Evolutionary conservation across 2,329 filamentous ascomycete genomes (phyloP), one percentile per base, ranked within the genome.

Genomic region (Pseudogymnoascus sp.): DNA sequence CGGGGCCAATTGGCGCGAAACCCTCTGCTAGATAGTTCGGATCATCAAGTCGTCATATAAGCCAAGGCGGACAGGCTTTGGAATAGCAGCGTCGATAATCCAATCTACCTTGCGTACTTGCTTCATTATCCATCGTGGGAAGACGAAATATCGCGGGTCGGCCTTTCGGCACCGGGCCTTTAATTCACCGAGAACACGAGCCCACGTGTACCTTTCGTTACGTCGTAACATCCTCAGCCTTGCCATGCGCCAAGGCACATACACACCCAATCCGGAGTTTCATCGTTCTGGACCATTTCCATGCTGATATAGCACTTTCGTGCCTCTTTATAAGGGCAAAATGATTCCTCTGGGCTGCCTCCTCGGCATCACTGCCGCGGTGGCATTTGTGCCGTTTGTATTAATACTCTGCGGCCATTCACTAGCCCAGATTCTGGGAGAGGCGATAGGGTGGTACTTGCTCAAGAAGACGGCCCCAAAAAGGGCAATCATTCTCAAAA

Each of bases 401-500:
- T 37, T 39, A 25, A n/a, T 58, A 22, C 57, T 58, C 33, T 58
- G 25, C 33, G 33, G 57, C 22, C 57, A 37, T 58, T 15, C 57
- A 25, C 33, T 58, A 37, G 36, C 36, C 57, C 57, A 58, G n/a
- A 58, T 58, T 14, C 18, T 58, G 12, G 57, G 57, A n/a, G 57
- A 58, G 36, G 1, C 36, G 20, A 25, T 58, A 37, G 57, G 57
- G 14, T 37, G 36, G 33, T 37, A 39, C 33, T 58, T 58, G 8
- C 33, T 37, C 8, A 58, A 58, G 57, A 9, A 28, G 57, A 18
- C 57, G 33, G 36, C 33, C 20, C 33, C 33, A 11, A 65, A 68
- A 5, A 68, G 67, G 62, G 66, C 65, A 9, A 39, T 66, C 20
- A 73, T 70, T 57, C 66, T 69, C 15, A 66, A 69, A 59, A 37